Evolutionary conservation across 1,284 basidiomycete genomes (phyloP), one percentile per base, ranked within the genome.

Genomic region (Sporisorium scitamineum): DNA sequence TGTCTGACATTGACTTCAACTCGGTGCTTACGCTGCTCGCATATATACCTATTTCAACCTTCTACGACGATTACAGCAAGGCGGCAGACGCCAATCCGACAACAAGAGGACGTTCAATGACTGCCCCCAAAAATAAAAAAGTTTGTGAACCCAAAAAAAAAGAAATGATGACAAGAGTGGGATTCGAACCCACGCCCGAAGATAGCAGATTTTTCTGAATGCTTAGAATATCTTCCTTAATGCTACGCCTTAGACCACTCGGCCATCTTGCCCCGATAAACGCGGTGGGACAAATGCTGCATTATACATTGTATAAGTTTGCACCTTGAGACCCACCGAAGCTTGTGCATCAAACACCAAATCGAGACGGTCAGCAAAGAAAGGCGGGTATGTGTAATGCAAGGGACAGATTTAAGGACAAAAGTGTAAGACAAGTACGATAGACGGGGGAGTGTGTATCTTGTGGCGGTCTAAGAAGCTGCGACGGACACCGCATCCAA

Each of bases 151-250:
- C n/a, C n/a, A 32, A 27, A 45, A 39, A 47, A 61, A 54, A 62
- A 62, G 41, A 20, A 56, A 70, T 55, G 44, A 56, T 82, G 80
- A 82, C 78, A 80, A 81, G 74, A 80, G 81, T 82, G 80, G 80
- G 81, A 83, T 83, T 83, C 81, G 80, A 83, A 83, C 81, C 81
- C 81, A 82, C 81, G 81, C 80, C 80, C 80, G 80, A 81, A 81
- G 80, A 81, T 76, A 76, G 74, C 69, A 76, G 74, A 54, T 64
- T 32, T 58, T 59, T 48, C 56, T 42, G 55, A 48, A n/a, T 44
- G 29, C 27, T 41, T 59, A 54, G 56, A 54, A 68, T 70, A 76
- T 72, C 61, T 70, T 66, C 74, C 70, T 76, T 71, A 76, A 76
- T 76, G 69, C 70, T 76, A 76, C 69, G 74, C 74, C 74, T 76